Conservation (phyloP, 805 yeast species). For the Osmozyma mogii region DNA sequence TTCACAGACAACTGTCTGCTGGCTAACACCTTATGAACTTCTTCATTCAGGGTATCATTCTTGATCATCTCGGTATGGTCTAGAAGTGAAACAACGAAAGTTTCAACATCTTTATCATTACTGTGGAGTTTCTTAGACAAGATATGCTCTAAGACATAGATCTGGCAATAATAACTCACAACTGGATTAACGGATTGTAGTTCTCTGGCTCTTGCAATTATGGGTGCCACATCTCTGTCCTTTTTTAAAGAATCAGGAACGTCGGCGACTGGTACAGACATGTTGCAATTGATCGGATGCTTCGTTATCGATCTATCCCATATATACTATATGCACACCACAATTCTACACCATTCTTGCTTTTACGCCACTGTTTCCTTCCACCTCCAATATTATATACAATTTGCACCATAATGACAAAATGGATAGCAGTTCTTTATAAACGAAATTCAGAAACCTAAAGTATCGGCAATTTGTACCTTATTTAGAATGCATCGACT, state of each 20-base stretch:
- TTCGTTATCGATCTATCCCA: too few relatives aligned
- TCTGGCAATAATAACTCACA: constrained; percentile 62
- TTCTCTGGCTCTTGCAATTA: constrained; percentile 50
- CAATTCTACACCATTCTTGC: too few relatives aligned
- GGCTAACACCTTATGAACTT: constrained; percentile 40
- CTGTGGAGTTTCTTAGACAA: constrained; percentile 54
- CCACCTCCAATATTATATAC: too few relatives aligned
- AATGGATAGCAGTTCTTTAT: too few relatives aligned
- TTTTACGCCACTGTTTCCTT: too few relatives aligned
- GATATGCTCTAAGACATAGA: constrained; percentile 66
- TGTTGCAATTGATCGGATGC: too few relatives aligned
- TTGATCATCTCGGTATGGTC: constrained; percentile 64
- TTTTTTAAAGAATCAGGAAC: background rate
- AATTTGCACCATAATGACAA: too few relatives aligned
- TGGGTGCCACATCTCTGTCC: constrained; percentile 36
- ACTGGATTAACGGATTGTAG: constrained; percentile 51
- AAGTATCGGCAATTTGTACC: too few relatives aligned
- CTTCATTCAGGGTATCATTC: constrained; percentile 30
- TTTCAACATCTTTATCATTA: constrained; percentile 45
- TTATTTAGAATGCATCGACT: too few relatives aligned
- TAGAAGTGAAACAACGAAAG: constrained; percentile 51
- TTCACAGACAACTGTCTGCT: constrained; percentile 46
- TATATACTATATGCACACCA: too few relatives aligned
- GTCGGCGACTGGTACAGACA: too few relatives aligned
- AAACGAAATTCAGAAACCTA: too few relatives aligned